phyloP scores from a whole-genome alignment of 768 basidiomycete genomes.

The Obba rivulosa region DNA sequence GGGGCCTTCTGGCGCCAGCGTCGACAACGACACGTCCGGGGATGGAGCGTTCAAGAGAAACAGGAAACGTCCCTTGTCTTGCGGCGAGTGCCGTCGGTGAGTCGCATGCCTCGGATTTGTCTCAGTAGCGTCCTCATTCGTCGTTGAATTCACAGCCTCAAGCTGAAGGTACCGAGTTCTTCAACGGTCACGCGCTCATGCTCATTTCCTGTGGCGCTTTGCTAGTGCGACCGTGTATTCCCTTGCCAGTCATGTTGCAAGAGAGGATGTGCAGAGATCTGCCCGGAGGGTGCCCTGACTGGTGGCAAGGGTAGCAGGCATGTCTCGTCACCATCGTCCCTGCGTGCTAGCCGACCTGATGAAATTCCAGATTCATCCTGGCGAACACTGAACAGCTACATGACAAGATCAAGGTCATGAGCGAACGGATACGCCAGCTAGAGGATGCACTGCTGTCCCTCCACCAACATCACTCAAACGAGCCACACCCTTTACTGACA shows the following conservation, averaged over 20 bases:
- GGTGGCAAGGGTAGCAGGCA: slow-evolving; percentile 75
- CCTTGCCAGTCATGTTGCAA: slow-evolving; percentile 44
- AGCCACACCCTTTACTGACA: slow-evolving; percentile 50
- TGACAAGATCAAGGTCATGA: slow-evolving; percentile 59
- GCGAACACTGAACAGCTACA: slow-evolving; percentile 70
- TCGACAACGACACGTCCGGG: slow-evolving; percentile 16
- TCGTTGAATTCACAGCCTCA: slow-evolving; percentile 39
- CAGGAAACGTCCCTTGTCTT: slow-evolving; percentile 46
- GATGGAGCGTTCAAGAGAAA: slow-evolving; percentile 25
- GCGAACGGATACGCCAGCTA: slow-evolving; percentile 56
- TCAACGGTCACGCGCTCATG: slow-evolving; percentile 42
- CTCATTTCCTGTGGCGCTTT: slow-evolving; percentile 53
- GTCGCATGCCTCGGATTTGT: slow-evolving; percentile 1
- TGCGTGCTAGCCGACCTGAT: slow-evolving; percentile 45
- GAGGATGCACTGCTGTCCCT: slow-evolving; percentile 57
- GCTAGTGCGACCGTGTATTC: slow-evolving; percentile 54
- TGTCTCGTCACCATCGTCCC: background rate
- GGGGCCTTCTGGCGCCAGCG: slow-evolving; percentile 16
- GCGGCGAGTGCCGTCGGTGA: slow-evolving; percentile 67
- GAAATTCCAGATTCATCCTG: slow-evolving; percentile 50
- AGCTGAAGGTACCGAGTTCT: slow-evolving; percentile 51
- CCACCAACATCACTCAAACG: slow-evolving; percentile 42
- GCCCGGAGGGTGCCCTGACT: slow-evolving; percentile 48
- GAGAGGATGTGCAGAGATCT: slow-evolving; percentile 28
- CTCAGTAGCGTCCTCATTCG: slow-evolving; percentile 8